Percentiles rank a stretch among this genome's conserved stretches.
Conservation (phyloP, 441 rosid species). For the Cnidoscolus chayamansa region DNA sequence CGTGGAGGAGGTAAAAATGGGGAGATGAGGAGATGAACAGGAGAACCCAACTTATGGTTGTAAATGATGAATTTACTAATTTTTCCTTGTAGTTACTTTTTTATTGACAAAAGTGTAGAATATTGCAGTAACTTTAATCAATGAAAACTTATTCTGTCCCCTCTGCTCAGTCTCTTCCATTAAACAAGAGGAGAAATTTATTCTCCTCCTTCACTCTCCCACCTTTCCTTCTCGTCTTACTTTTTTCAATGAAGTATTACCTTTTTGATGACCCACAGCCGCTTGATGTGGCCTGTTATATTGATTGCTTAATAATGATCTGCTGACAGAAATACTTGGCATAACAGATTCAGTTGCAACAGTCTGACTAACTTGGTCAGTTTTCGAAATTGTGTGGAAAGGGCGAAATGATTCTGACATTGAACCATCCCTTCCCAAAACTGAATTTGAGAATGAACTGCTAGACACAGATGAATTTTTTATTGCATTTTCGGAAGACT, state of each 20-base stretch:
- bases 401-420: slow-evolving; percentile 54
- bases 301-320: slow-evolving; percentile 47
- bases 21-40: too few species aligned
- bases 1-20: too few species aligned
- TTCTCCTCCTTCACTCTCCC: too few species aligned
- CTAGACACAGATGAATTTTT: slow-evolving; percentile 43
- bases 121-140: too few species aligned
- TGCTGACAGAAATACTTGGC: slow-evolving; percentile 44
- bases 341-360: slow-evolving; percentile 44
- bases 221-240: too few species aligned
- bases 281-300: slow-evolving; percentile 66
- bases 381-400: slow-evolving; percentile 47
- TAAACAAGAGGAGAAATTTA: too few species aligned
- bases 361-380: slow-evolving; percentile 45
- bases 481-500: slow-evolving; percentile 44
- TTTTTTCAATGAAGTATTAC: slow-evolving; percentile 27
- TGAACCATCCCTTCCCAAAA: slow-evolving; percentile 46
- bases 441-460: slow-evolving; percentile 46
- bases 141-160: too few species aligned
- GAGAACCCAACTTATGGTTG: too few species aligned
- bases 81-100: too few species aligned
- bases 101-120: too few species aligned
- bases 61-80: too few species aligned
- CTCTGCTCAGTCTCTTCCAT: too few species aligned
- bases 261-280: slow-evolving; percentile 63